phyloP scores from a whole-genome alignment of 2,329 filamentous ascomycete species.

The Fusarium chlamydosporum region DNA sequence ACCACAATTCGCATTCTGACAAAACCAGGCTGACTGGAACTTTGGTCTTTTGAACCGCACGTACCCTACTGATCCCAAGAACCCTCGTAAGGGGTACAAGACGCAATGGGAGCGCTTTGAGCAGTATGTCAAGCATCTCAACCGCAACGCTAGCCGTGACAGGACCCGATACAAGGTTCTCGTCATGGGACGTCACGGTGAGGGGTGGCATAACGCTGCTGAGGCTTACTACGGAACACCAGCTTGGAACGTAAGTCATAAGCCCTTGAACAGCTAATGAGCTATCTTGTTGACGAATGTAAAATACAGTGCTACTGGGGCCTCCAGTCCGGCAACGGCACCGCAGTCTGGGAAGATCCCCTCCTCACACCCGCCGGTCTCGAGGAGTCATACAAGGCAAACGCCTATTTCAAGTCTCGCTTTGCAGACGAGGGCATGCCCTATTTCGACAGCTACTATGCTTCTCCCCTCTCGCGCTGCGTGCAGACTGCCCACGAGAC shows the following conservation, averaged over 20 bases:
- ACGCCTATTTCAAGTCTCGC: constrained; percentile 70
- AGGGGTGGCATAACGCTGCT: constrained; percentile 75
- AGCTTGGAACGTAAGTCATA: constrained; percentile 72
- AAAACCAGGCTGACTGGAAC: constrained; percentile 67
- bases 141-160: constrained; percentile 60
- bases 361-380: constrained; percentile 71
- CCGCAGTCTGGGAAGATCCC: constrained; percentile 73
- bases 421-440: constrained; percentile 69
- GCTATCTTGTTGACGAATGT: neutral
- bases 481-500: constrained; percentile 73
- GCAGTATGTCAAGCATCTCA: constrained; percentile 69
- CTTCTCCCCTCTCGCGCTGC: constrained; percentile 74
- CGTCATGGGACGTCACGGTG: constrained; percentile 77
- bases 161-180: constrained; percentile 73
- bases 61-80: constrained; percentile 68
- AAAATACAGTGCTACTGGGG: constrained; percentile 73
- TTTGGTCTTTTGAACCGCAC: constrained; percentile 75
- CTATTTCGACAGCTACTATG: constrained; percentile 74
- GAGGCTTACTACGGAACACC: constrained; percentile 76
- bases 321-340: constrained; percentile 73
- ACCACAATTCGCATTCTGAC: neutral
- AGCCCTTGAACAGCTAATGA: neutral
- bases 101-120: constrained; percentile 77
- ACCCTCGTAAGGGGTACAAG: constrained; percentile 56
- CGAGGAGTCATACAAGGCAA: constrained; percentile 69